Percentiles rank a stretch among this genome's conserved stretches.
These are phyloP conservation scores for Antitrichia curtipendula DNA, from an alignment of 225 moss, liverwort and hornwort species.

Conservation along the genomic window DNA sequence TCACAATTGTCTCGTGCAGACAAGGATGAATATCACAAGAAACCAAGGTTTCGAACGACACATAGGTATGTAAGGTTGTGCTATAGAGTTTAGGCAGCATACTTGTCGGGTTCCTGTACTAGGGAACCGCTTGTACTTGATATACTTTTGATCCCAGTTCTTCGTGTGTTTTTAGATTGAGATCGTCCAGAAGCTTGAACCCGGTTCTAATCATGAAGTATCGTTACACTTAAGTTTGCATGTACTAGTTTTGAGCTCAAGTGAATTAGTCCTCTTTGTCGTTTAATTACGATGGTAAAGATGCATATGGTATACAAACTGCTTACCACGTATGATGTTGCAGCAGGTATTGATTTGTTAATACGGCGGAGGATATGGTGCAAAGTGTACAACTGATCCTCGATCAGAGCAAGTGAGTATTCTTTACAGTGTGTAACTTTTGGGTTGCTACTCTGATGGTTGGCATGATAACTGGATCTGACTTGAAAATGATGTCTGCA, in stretches of 20 bases:
- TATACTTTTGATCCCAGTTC: not conserved
- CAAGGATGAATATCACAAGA: conserved; percentile 27
- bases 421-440: not conserved
- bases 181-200: not conserved
- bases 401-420: conserved; percentile 15
- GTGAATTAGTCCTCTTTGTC: not conserved
- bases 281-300: not conserved
- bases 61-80: conserved; percentile 18
- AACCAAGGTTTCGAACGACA: conserved; percentile 22
- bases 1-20: conserved; percentile 30
- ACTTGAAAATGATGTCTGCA: not conserved
- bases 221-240: not conserved
- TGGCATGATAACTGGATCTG: not conserved
- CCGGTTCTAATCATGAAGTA: not conserved
- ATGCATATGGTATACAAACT: not conserved
- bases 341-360: conserved; percentile 10
- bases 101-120: not conserved
- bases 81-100: not conserved
- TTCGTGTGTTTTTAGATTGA: not conserved
- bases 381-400: not conserved
- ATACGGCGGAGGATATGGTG: not conserved
- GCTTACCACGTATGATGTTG: not conserved
- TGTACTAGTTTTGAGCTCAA: not conserved
- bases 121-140: not conserved
- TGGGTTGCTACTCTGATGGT: not conserved